phyloP scores from a whole-genome alignment of 2,329 filamentous ascomycete genomes.

The Ascochyta pisi region DNA sequence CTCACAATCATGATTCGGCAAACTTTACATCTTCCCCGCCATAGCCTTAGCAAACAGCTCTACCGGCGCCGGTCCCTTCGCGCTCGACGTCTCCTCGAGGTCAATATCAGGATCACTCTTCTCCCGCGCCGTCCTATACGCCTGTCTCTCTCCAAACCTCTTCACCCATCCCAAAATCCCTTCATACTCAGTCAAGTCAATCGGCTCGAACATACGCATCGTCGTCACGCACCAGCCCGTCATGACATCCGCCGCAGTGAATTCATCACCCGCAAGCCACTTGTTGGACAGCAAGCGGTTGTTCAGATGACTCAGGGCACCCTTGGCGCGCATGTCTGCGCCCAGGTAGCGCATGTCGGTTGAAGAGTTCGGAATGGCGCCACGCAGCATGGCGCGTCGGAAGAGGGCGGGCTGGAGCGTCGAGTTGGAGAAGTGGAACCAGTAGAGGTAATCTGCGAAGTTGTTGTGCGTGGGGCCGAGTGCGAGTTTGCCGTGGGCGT shows the following conservation, averaged over 20 bases:
- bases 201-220: conserved; percentile 60
- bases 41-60: conserved; percentile 32
- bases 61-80: conserved; percentile 31
- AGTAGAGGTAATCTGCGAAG: conserved; percentile 69
- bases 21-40: conserved; percentile 28
- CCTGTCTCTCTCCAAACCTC: conserved; percentile 35
- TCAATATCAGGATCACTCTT: conserved; percentile 58
- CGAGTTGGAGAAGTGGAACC: conserved; percentile 64
- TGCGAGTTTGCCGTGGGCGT: conserved; percentile 57
- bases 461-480: conserved; percentile 54
- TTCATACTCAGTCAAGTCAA: conserved; percentile 43
- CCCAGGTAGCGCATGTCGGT: conserved; percentile 46
- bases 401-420: conserved; percentile 50
- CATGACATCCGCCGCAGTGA: conserved; percentile 73
- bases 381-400: conserved; percentile 35
- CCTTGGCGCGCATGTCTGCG: conserved; percentile 45
- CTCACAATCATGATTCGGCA: no score
- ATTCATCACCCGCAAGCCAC: conserved; percentile 67
- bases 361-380: conserved; percentile 35
- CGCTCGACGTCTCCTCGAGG: conserved; percentile 35
- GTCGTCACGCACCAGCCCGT: conserved; percentile 67
- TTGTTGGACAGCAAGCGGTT: conserved; percentile 55
- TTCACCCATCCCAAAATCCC: conserved; percentile 42
- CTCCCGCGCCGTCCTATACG: conserved; percentile 60
- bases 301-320: conserved; percentile 57